Evolutionary conservation across 495 filamentous ascomycete genomes (phyloP), one percentile per base, ranked within the genome.

Genomic region (Emericellopsis terricola): DNA sequence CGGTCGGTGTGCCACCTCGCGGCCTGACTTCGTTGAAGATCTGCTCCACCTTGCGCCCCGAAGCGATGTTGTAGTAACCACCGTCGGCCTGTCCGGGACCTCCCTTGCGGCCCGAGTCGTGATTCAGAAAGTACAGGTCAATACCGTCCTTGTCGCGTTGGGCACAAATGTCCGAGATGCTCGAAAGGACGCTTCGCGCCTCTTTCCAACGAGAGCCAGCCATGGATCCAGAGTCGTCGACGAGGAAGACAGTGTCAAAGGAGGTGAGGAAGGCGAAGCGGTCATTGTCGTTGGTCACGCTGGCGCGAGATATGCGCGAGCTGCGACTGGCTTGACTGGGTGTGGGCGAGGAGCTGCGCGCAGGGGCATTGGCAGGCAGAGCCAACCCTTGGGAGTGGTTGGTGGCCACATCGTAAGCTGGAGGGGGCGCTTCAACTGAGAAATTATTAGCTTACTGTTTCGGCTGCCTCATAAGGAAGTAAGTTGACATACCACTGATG

Each of bases 191-290:
- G 7, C 60, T 54, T 24, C 66, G 59, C 19, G 79, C 80, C 55
- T 94, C 82, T 14, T 56, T 52, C 89, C 89, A 97, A 28, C 66
- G 68, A 9, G 51, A 41, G 37, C 76, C 81, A n/a, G 62, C 60
- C 89, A 97, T 97, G 50, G 74, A 82, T 19, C 74, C 69, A 31
- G 76, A 83, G 65, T 97, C 89, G 50, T 97, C 89, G 50, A 97
- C 82, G 0, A 97, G 59, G 59, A 97, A 89, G 36, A 87, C 55
- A 19, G 86, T 96, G 64, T 96, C 82, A 54, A 94, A 96, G 31
- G 65, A 65, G n/a, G 44, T 42, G 17, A 96, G 81, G 55, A 93
- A 91, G n/a, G 71, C 66, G 6, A 26, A 26, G 23, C 23, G 23
- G 23, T 26, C 23, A 26, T 26, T 26, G 11, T 6, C 23, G 23